Evolutionary conservation across 2,329 filamentous ascomycete genomes (phyloP), one percentile per base, ranked within the genome.

Genomic region (Talaromyces sp.): DNA sequence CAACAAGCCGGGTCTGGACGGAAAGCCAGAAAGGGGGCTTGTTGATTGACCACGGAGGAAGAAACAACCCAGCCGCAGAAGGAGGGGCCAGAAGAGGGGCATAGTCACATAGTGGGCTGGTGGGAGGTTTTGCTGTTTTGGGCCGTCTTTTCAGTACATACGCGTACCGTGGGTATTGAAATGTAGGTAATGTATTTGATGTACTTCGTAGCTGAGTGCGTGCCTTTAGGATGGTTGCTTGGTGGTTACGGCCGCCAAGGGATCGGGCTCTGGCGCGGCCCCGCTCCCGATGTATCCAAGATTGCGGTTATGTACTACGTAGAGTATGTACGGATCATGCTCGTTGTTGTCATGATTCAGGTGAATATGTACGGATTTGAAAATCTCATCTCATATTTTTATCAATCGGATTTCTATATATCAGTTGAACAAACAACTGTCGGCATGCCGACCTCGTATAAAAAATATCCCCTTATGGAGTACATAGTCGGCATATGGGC

Each of bases 271-370:
- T 55, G 56, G 37, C 54, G 54, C 61, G 59, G 63, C 63, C 64
- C 65, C 64, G 63, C 65, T 65, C 51, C 66, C 60, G 62, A 56
- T 57, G 57, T 58, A 63, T 59, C 64, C 61, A 63, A 63, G 59
- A 63, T 66, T 65, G 60, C 57, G 60, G 60, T 62, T 62, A 53
- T 65, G 64, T 57, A 37, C 45, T n/a, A n/a, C n/a, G n/a, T n/a
- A n/a, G n/a, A n/a, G n/a, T n/a, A n/a, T n/a, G n/a, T 41, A 25
- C 36, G n/a, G 17, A 19, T 52, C 48, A 37, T 52, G 19, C 37
- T 37, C 21, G 17, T 35, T 50, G 28, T 22, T 48, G 35, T 31
- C 15, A 39, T 31, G 22, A 53, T 40, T 52, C 41, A 45, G 41
- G 41, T 28, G 22, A 22, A 15, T 11, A n/a, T 31, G 43, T 31